Percentiles rank a stretch among this genome's conserved stretches.
Evolutionary conservation across 2,329 filamentous ascomycete species (phyloP).

Genomic region (Trichothecium sympodiale): DNA sequence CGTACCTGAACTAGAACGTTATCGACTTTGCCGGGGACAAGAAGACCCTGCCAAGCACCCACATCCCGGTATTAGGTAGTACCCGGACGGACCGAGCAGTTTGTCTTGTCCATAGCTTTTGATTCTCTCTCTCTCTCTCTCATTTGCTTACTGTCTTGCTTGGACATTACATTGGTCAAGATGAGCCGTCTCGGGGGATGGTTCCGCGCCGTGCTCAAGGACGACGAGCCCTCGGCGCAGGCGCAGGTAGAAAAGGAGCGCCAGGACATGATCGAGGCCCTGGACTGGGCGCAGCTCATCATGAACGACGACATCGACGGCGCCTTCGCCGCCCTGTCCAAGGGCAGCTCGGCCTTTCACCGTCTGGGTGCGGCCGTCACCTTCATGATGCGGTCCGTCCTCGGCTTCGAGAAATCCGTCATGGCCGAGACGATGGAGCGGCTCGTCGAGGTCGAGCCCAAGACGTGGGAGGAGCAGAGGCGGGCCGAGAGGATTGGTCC

Average conservation of each 20-base stretch:
- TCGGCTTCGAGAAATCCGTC: constrained; percentile 85
- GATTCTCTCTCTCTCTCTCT: background rate
- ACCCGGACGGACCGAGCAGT: too few species aligned
- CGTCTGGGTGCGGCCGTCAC: constrained; percentile 71
- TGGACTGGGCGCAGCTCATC: constrained; percentile 58
- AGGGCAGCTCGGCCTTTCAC: constrained; percentile 78
- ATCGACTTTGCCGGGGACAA: too few species aligned
- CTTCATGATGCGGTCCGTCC: constrained; percentile 72
- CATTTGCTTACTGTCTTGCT: background rate
- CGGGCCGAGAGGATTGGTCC: constrained; percentile 55
- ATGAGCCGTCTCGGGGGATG: constrained; percentile 41
- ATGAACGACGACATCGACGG: constrained; percentile 85
- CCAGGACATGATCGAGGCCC: constrained; percentile 46
- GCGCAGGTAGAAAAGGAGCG: constrained; percentile 31
- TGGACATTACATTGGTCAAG: constrained; percentile 6
- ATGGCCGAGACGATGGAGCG: constrained; percentile 72
- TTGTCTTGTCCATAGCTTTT: background rate
- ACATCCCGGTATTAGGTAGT: too few species aligned
- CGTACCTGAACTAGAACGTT: too few species aligned
- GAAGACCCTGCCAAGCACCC: background rate
- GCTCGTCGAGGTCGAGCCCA: constrained; percentile 64
- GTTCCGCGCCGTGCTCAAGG: constrained; percentile 33
- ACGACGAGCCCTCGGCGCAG: constrained; percentile 15
- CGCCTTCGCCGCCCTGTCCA: constrained; percentile 62
- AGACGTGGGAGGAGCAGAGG: constrained; percentile 65